Percentiles rank a stretch among this genome's conserved stretches.
Conservation (phyloP, 2,329 filamentous ascomycete genomes). For the Colletotrichum cereale region DNA sequence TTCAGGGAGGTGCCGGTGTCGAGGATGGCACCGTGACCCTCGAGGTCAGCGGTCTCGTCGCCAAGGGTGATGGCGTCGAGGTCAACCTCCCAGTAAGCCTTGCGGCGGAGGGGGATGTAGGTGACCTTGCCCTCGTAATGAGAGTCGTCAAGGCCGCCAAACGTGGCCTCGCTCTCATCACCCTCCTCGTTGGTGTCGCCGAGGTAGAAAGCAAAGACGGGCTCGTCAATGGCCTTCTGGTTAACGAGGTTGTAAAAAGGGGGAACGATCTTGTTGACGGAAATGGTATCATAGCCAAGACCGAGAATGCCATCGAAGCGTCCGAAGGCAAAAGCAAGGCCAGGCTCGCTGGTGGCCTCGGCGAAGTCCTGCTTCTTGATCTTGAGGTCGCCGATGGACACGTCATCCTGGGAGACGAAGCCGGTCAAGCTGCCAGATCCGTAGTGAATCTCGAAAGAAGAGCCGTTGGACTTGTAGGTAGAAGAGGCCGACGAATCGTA, state of each 20-base stretch:
- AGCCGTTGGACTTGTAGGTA: conserved; percentile 94
- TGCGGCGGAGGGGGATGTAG: conserved; percentile 94
- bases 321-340: conserved; percentile 97
- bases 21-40: conserved; percentile 95
- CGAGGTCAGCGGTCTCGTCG: conserved; percentile 86
- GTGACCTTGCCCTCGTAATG: conserved; percentile 89
- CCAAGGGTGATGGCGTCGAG: conserved; percentile 93
- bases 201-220: conserved; percentile 97
- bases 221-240: conserved; percentile 89
- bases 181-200: conserved; percentile 76
- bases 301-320: conserved; percentile 97
- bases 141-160: conserved; percentile 87
- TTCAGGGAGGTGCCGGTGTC: conserved; percentile 99
- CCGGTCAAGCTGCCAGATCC: conserved; percentile 94
- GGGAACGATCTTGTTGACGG: conserved; percentile 94
- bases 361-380: conserved; percentile 95
- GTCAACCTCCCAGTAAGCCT: conserved; percentile 99
- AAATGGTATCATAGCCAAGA: conserved; percentile 93
- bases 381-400: conserved; percentile 89
- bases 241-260: conserved; percentile 97
- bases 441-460: conserved; percentile 92
- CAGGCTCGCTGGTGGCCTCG: conserved; percentile 95
- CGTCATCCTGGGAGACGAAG: conserved; percentile 89
- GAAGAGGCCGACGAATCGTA: conserved; percentile 93
- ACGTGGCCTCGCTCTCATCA: conserved; percentile 86